Conservation (phyloP, 2,329 filamentous ascomycete genomes). For the Fusarium piperis region DNA sequence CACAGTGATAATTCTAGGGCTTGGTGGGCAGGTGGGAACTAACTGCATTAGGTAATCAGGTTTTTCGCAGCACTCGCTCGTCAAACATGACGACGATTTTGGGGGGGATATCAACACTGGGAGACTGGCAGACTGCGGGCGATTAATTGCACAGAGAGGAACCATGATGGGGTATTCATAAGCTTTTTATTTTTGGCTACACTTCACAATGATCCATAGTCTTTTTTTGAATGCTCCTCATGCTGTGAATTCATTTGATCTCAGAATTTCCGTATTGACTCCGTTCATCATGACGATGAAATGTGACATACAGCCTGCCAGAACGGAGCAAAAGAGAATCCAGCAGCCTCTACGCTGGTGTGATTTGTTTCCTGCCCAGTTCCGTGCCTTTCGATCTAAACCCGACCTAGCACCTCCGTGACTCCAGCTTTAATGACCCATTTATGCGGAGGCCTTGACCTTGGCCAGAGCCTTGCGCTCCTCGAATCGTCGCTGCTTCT, state of each 20-base stretch:
- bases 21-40: constrained; percentile 52
- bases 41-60: constrained; percentile 54
- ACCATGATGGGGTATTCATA: constrained; percentile 41
- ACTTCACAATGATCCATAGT: constrained; percentile 46
- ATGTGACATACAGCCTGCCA: constrained; percentile 74
- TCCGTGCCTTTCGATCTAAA: constrained; percentile 52
- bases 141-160: constrained; percentile 2
- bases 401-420: constrained; percentile 48
- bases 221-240: constrained; percentile 42
- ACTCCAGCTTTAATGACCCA: constrained; percentile 49
- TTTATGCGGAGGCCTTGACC: constrained; percentile 84
- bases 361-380: constrained; percentile 49
- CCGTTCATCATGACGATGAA: constrained; percentile 68
- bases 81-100: constrained; percentile 22
- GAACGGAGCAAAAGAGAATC: constrained; percentile 66
- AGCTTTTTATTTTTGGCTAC: constrained; percentile 43
- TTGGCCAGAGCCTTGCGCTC: constrained; percentile 96
- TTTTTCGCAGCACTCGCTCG: constrained; percentile 17
- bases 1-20: constrained; percentile 57
- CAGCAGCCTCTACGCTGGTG: constrained; percentile 63
- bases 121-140: not conserved
- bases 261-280: constrained; percentile 72
- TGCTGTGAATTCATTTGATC: constrained; percentile 55
- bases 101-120: not conserved
- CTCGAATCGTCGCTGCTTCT: constrained; percentile 99